phyloP scores from a whole-genome alignment of 371 early-diverging fungal species.

The Conidiobolus incongruus region DNA sequence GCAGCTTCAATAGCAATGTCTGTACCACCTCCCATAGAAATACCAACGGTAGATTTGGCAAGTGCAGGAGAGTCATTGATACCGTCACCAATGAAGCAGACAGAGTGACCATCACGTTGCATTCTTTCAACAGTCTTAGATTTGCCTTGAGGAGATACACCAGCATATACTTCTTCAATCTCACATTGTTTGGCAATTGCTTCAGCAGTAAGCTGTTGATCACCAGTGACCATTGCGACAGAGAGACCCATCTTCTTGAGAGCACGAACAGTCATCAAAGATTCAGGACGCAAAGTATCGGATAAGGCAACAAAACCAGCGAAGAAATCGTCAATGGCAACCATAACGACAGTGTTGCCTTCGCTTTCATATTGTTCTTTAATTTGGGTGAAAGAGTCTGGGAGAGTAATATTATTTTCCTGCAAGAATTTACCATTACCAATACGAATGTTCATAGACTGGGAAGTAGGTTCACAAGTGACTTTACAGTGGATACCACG shows the following conservation, averaged over 20 bases:
- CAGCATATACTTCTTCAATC: conserved; percentile 67
- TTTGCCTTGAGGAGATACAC: conserved; percentile 81
- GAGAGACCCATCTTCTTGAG: conserved; percentile 50
- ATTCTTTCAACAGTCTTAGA: conserved; percentile 38
- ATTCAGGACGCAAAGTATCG: conserved; percentile 64
- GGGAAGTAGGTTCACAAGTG: conserved; percentile 1
- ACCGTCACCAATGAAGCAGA: conserved; percentile 98
- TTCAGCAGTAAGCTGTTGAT: conserved; percentile 54
- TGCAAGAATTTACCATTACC: conserved; percentile 49
- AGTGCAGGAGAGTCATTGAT: conserved; percentile 95
- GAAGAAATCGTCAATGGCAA: conserved; percentile 32
- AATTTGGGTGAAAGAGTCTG: conserved; percentile 13
- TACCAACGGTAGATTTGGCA: conserved; percentile 82
- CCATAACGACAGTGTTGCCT: conserved; percentile 66
- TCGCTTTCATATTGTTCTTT: conserved; percentile 19
- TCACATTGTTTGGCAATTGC: conserved; percentile 46
- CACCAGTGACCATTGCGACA: conserved; percentile 85
- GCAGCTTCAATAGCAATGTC: conserved; percentile 93
- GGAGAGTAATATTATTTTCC: conserved; percentile 10
- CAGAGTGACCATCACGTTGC: conserved; percentile 20
- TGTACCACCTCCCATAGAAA: conserved; percentile 79
- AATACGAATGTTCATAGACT: conserved; percentile 22
- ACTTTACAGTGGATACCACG: conserved; percentile 47
- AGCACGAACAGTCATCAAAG: conserved; percentile 35
- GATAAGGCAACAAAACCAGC: conserved; percentile 64